Evolutionary conservation across 352 stramenopile genomes (phyloP).

Genomic region (Globisporangium alternatum): DNA sequence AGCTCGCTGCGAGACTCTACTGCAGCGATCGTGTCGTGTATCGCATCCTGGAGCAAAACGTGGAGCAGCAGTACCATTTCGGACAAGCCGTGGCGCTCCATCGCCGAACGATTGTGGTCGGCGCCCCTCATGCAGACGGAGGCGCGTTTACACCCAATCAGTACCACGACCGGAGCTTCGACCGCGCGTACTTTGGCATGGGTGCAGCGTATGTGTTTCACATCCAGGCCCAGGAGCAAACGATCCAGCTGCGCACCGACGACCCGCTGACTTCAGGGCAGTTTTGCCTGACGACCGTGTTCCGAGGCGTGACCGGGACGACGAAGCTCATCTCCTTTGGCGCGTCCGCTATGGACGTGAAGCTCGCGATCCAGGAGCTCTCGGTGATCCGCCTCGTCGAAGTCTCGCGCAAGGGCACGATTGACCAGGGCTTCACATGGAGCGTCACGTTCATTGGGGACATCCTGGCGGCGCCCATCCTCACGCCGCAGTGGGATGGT

Average conservation of each 20-base stretch:
- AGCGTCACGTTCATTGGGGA: slow-evolving; percentile 81
- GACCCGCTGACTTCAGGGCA: slow-evolving; percentile 58
- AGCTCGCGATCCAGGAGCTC: slow-evolving; percentile 77
- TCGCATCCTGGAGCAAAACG: slow-evolving; percentile 66
- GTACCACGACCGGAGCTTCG: slow-evolving; percentile 59
- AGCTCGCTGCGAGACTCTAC: slow-evolving; percentile 46
- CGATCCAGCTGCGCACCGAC: slow-evolving; percentile 53
- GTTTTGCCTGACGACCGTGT: slow-evolving; percentile 70
- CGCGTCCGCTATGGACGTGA: slow-evolving; percentile 63
- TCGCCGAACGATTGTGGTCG: slow-evolving; percentile 85
- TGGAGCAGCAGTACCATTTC: slow-evolving; percentile 88
- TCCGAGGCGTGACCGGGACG: slow-evolving; percentile 55
- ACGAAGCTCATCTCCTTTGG: slow-evolving; percentile 63
- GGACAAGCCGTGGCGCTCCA: slow-evolving; percentile 82
- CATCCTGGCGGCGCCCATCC: slow-evolving; percentile 52
- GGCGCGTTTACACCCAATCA: slow-evolving; percentile 50
- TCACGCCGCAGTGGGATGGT: slow-evolving; percentile 59
- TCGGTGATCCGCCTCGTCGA: slow-evolving; percentile 82
- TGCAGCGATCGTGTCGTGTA: slow-evolving; percentile 80
- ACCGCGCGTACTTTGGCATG: slow-evolving; percentile 61
- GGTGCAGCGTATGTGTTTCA: slow-evolving; percentile 77
- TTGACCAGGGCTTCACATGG: slow-evolving; percentile 82
- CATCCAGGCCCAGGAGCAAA: slow-evolving; percentile 72
- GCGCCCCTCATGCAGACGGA: slow-evolving; percentile 83
- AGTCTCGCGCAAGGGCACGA: slow-evolving; percentile 58